Evolutionary conservation across 768 basidiomycete genomes (phyloP), one percentile per base, ranked within the genome.

Genomic region (Phlebiopsis gigantea): DNA sequence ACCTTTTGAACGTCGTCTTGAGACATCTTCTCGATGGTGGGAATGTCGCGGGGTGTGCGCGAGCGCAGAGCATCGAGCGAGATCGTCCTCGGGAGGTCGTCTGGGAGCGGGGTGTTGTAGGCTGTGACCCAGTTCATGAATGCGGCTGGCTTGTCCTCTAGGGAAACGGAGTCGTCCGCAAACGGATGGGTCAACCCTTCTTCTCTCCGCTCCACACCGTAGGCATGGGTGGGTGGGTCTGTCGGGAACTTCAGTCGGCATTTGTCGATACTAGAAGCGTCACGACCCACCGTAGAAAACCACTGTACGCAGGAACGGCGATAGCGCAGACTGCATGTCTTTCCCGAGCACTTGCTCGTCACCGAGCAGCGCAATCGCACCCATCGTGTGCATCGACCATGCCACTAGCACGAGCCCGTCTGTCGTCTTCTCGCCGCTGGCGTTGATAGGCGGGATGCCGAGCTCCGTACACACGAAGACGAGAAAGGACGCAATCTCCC

Each of bases 301-400:
- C 9, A 43, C 52, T 4, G 12, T 46, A 25, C 46, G 28, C 4
- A 58, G 34, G 31, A 46, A 53, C 17, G 17, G 30, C 41, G 21
- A 4, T 25, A 58, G 41, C 28, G 30, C 17, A 2, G 24, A 7
- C 39, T 43, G 4, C 25, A 41, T 51, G 17, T 25, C 19, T 4
- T 24, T 6, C 5, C 22, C 30, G 24, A 56, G 28, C 1, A 22
- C 21, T 24, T 24, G 25, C 1, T 26, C 46, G 49, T 60, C 34
- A 14, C 46, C 58, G 21, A 60, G 43, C 5, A 60, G 26, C 8
- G 54, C 5, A 14, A 46, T 10, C 1, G 39, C 15, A 1, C n/a
- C 22, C 22, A 31, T 17, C 10, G 25, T 56, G 15, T 42, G 31
- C 28, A 51, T n/a, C 21, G 58, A 60, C 58, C 58, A 60, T n/a